phyloP scores from a whole-genome alignment of 495 filamentous ascomycete species.

The Xylaria scruposa region DNA sequence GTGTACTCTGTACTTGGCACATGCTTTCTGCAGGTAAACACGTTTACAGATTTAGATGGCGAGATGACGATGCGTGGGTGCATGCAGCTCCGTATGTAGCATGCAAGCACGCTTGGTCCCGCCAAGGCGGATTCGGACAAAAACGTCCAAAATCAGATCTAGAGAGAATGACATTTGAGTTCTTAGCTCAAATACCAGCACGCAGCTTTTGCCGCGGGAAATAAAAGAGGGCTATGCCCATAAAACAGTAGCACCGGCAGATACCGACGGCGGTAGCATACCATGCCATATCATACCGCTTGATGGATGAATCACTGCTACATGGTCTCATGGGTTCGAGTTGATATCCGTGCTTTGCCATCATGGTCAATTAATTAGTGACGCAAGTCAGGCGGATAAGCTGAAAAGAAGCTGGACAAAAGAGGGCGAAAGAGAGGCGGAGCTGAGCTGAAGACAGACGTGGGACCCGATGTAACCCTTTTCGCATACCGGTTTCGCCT shows the following conservation, averaged over 20 bases:
- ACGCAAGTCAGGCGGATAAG: slow-evolving; percentile 15
- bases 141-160: background rate
- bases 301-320: slow-evolving; percentile 15
- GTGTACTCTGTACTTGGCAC: background rate
- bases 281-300: background rate
- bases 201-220: background rate
- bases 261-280: slow-evolving; percentile 12
- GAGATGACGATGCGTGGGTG: slow-evolving; percentile 6
- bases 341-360: background rate
- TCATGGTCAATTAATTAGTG: background rate
- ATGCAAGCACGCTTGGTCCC: slow-evolving; percentile 26
- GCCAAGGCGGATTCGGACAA: slow-evolving; percentile 18
- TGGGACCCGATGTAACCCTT: slow-evolving; percentile 20
- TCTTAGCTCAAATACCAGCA: background rate
- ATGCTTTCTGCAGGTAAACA: background rate
- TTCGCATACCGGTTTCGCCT: slow-evolving; percentile 23
- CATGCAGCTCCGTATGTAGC: slow-evolving; percentile 19
- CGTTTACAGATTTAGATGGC: slow-evolving; percentile 14
- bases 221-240: slow-evolving; percentile 12
- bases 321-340: slow-evolving; percentile 1
- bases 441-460: slow-evolving; percentile 21
- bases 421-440: slow-evolving; percentile 22
- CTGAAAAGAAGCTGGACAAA: slow-evolving; percentile 21
- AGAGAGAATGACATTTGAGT: background rate
- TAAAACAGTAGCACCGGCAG: slow-evolving; percentile 17